Base-by-base conservation (phyloP, 768 basidiomycete genomes). In the Naganishia vishniacii region DNA sequence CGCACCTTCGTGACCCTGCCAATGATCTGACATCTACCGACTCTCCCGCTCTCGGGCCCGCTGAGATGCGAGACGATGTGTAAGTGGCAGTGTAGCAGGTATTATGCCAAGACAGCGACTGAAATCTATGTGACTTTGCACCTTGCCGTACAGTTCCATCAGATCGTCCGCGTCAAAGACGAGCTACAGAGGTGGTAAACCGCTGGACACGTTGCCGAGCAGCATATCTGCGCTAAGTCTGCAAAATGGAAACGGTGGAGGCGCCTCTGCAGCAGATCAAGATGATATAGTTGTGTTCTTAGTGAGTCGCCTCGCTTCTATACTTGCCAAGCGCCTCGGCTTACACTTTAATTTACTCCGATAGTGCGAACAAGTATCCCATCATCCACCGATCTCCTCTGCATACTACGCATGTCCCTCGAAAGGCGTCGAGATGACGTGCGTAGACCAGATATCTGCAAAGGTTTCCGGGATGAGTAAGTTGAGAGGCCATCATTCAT, bases 371-470 rank as follows among this genome's bases (percentile, higher is more conserved):
- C 93, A 95, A 77, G 86, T 97, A 48, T 95, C 89, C 1, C 95
- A 99, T 78, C 95, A 99, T 72, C 95, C 95, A 0, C 95, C 95
- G 2, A 84, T 97, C 31, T 94, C 91, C 0, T 85, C 88, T 0
- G 94, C 85, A 73, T 86, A 85, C 67, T 89, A 88, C 7, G 67
- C 79, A 4, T 93, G 89, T 75, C 90, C 92, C 0, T 79, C 84
- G 44, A 83, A 85, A 26, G 83, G 83, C 31, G 73, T 93, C 44
- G 85, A 88, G 67, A 81, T 88, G 74, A 78, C 78, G 18, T 94
- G 92, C 4, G 78, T 79, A 63, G 94, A 99, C 79, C 94, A 99
- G 79, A 92, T 99, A 68, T 82, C 86, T 1, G 95, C 93, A 16
- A 89, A 88, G 75, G 86, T 97, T 0, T 88, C 90, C 12, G 91